Percentiles rank a stretch among this genome's conserved stretches.
These are phyloP conservation scores for Chloris gayana DNA, from an alignment of 176 grass and related monocot species.

Conservation along the genomic window DNA sequence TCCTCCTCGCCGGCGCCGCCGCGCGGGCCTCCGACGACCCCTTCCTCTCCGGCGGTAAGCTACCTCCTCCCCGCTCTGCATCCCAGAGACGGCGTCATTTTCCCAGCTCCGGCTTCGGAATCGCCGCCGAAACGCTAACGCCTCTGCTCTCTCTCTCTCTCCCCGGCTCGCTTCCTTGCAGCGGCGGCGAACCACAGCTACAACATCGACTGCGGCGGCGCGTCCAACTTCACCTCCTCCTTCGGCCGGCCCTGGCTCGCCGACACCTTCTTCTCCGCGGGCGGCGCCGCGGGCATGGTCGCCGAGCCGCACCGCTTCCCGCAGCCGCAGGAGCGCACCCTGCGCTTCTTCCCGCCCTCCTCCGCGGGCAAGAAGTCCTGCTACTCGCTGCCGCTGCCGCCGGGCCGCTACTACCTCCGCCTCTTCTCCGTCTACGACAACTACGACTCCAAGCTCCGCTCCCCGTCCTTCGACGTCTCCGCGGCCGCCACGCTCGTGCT, in stretches of 20 bases:
- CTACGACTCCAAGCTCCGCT: slow-evolving; percentile 86
- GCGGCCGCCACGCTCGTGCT: slow-evolving; percentile 89
- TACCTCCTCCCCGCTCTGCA: not conserved
- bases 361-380: slow-evolving; percentile 87
- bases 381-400: slow-evolving; percentile 76
- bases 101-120: not conserved
- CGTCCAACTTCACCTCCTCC: slow-evolving; percentile 74
- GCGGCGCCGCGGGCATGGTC: slow-evolving; percentile 64
- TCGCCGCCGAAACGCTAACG: not conserved
- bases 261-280: slow-evolving; percentile 77
- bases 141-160: not conserved
- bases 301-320: slow-evolving; percentile 93
- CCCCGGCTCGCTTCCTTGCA: not conserved
- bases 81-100: not conserved
- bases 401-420: slow-evolving; percentile 94
- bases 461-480: slow-evolving; percentile 93
- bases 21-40: slow-evolving; percentile 58
- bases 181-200: slow-evolving; percentile 64
- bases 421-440: slow-evolving; percentile 98
- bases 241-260: slow-evolving; percentile 84
- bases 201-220: slow-evolving; percentile 98
- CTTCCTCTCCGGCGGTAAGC: slow-evolving; percentile 82
- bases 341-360: slow-evolving; percentile 91
- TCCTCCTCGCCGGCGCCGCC: slow-evolving; percentile 35
- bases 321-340: slow-evolving; percentile 81